Evolutionary conservation across 768 basidiomycete genomes (phyloP), one percentile per base, ranked within the genome.

Genomic region (Peribolospora baueri): DNA sequence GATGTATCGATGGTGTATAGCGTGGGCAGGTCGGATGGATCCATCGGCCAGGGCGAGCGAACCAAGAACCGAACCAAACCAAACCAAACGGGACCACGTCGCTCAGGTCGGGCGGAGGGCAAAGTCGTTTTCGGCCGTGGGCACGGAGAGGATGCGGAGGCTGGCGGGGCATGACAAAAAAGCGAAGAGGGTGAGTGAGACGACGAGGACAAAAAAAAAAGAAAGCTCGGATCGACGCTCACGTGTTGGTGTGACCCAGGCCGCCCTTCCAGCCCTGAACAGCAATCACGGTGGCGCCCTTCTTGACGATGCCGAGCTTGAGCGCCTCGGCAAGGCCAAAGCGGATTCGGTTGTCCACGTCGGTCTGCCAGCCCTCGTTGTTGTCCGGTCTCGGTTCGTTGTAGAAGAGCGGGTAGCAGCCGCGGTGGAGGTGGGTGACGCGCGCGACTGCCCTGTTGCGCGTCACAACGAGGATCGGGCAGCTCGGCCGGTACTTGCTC

Each of bases 261-360:
- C 93, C 93, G 48, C 88, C 85, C 72, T 88, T 91, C 91, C 91
- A 98, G n/a, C 93, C 93, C 69, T 97, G 93, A 4, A 98, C 82
- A 51, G 91, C 91, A 59, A 97, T 74, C 64, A 98, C 76, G 37
- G 88, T 85, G 53, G 79, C 79, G 54, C 86, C 84, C 43, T 85
- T 78, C 64, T 79, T 78, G 72, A 97, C 80, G 66, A 98, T 76
- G 60, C 83, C 81, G 68, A 98, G 70, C 13, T 71, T 74, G 48
- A 95, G 73, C 3, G 84, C 93, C 65, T 73, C 80, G 65, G 78
- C 75, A 68, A 97, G 74, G 57, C 90, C 87, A 63, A 79, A 90
- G 11, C 71, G 62, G 61, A 71, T 64, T 8, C 66, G 59, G 59
- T 65, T 63, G 58, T 66, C 67, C 43, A 65, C 91, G 69, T 98